These are phyloP conservation scores for Jaltomata sinuosa DNA, from an alignment of 257 asterid species.

Conservation along the genomic window DNA sequence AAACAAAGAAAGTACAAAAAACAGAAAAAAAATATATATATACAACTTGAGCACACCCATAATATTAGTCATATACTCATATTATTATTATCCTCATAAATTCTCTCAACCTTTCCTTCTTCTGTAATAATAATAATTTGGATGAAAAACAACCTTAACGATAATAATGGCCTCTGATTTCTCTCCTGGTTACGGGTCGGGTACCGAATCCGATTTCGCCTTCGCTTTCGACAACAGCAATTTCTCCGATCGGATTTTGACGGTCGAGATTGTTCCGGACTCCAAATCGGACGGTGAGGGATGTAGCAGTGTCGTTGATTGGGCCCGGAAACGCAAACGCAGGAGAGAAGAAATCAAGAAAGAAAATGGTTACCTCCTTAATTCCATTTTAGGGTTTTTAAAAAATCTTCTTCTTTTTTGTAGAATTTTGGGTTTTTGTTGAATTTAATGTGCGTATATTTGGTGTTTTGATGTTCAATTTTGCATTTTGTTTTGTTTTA, in stretches of 20 bases:
- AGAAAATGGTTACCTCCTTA: not conserved
- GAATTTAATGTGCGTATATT: not conserved
- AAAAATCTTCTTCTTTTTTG: not conserved
- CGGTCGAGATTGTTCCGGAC: slow-evolving; percentile 53
- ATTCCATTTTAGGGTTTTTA: not conserved
- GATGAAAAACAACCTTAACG: slow-evolving; percentile 6
- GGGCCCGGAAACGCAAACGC: not conserved
- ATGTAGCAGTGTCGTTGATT: slow-evolving; percentile 21
- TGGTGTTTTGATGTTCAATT: not conserved
- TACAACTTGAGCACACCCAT: not conserved
- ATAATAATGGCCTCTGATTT: slow-evolving; percentile 21
- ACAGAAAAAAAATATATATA: not conserved
- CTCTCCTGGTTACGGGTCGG: slow-evolving; percentile 18
- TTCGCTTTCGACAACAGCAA: slow-evolving; percentile 70
- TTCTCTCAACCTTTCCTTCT: not conserved
- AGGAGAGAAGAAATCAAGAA: not conserved
- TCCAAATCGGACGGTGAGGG: slow-evolving; percentile 36
- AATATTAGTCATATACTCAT: no score
- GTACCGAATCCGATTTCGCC: slow-evolving; percentile 29
- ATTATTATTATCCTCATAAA: not conserved
- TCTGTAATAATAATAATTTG: not conserved
- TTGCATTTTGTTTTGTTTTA: not conserved
- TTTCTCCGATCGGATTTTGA: slow-evolving; percentile 70
- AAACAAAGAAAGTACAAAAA: no score
- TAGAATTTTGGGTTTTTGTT: not conserved